Base-by-base conservation (phyloP, 2,329 filamentous ascomycete species). In the Aspergillus quadricinctus region DNA sequence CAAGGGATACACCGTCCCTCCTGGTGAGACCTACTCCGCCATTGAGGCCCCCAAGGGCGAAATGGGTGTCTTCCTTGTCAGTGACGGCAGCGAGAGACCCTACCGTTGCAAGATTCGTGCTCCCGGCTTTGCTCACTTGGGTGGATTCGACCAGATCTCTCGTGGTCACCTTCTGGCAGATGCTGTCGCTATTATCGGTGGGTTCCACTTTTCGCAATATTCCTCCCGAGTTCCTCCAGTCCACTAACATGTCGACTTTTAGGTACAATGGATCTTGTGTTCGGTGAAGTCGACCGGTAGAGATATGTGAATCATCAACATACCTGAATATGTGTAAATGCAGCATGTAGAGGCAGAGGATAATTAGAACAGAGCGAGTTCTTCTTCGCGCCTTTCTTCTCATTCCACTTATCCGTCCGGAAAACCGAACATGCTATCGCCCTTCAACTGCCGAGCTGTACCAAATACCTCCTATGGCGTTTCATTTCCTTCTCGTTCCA, bases 1-100 rank as follows among this genome's bases (percentile, higher is more conserved):
- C 76, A 99, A 99, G 84, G 94, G 94, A 57, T 99, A 99, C 78
- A 85, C 91, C 48, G 94, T 99, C 3, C 94, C 94, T 46, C 94
- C 95, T 7, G 95, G 94, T 61, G 94, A 99, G 82, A 99, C 94
- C 5, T 99, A 99, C 82, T 92, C 88, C 49, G 93, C 89, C 60
- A 99, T 99, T 63, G 94, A 99, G 82, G 94, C 95, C n/a, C 94
- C 94, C 59, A 99, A 99, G 88, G 94, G 94, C 69, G 94, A 99
- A 81, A 99, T 99, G 94, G 94, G 89, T 74, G 94, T 99, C 48
- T 99, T 89, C 74, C 80, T 99, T 52, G 94, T 99, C 69, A 96
- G 90, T 72, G 94, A 99, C 72, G 94, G 94, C 62, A 94, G 87
- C 73, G 94, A 99, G 83, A 83, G 94, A 71, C 94, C 94, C 49